phyloP scores from a whole-genome alignment of 179 eudicot species.

The Beta lomatogona region DNA sequence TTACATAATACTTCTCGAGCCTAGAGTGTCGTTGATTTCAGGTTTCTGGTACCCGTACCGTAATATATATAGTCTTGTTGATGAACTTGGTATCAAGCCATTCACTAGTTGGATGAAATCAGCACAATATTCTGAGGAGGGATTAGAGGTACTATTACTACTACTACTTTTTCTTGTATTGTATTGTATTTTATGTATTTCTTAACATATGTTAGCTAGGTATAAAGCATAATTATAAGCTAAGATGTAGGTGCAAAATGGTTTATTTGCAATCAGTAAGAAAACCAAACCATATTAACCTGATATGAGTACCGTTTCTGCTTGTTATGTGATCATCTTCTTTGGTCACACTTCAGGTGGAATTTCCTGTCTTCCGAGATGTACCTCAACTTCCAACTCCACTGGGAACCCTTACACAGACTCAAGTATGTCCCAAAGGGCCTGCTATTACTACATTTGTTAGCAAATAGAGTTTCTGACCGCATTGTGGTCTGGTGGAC shows the following conservation, averaged over 20 bases:
- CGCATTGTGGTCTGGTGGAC: constrained; percentile 3
- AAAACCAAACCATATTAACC: background rate
- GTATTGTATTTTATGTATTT: background rate
- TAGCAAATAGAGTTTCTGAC: background rate
- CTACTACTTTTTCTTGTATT: background rate
- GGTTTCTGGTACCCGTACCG: constrained; percentile 80
- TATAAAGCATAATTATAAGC: background rate
- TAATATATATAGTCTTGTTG: constrained; percentile 65
- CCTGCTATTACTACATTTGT: background rate
- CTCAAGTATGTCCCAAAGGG: constrained; percentile 41
- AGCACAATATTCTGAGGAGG: constrained; percentile 63
- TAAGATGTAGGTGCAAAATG: background rate
- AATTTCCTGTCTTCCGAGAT: constrained; percentile 67
- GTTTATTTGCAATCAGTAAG: background rate
- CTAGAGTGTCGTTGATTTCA: constrained; percentile 24
- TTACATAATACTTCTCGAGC: constrained; percentile 13
- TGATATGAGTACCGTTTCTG: background rate
- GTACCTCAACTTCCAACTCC: constrained; percentile 66
- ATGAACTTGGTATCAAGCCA: constrained; percentile 62
- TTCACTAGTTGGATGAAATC: constrained; percentile 61
- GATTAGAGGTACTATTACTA: constrained; percentile 55
- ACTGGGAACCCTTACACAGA: constrained; percentile 54
- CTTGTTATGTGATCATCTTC: constrained; percentile 8
- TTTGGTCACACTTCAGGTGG: constrained; percentile 43
- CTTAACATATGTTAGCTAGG: background rate